Percentiles rank a stretch among this genome's conserved stretches.
Conservation (phyloP, 441 rosid species). For the Syzygium malaccense region DNA sequence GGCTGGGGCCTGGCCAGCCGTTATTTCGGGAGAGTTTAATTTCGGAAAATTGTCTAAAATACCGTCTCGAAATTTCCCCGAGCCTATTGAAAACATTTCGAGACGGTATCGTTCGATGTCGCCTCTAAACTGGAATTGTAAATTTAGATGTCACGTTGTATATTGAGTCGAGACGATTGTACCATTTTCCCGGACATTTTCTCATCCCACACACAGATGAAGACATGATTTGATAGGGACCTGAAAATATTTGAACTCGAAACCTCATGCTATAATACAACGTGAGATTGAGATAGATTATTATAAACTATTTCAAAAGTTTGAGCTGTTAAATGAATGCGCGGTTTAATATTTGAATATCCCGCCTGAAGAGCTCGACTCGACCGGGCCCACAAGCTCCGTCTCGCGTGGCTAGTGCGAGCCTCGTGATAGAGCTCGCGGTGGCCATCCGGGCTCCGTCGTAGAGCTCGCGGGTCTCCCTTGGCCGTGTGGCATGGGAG, state of each 20-base stretch:
- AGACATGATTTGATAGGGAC: no score
- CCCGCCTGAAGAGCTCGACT: neutral
- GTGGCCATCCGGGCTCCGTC: neutral
- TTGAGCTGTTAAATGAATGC: no score
- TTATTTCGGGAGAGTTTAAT: neutral
- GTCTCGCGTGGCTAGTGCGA: neutral
- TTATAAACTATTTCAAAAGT: no score
- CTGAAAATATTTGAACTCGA: no score
- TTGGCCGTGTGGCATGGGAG: neutral
- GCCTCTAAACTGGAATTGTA: no score
- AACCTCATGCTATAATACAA: no score
- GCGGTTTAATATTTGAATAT: no score
- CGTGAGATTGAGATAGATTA: no score
- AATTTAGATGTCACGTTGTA: no score
- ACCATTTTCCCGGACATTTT: no score
- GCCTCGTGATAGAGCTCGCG: neutral
- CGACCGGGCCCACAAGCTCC: rapidly evolving
- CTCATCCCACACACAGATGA: no score
- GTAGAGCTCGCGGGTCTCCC: neutral
- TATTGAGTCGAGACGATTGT: no score
- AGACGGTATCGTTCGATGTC: rapidly evolving
- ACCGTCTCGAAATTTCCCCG: neutral
- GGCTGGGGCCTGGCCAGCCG: neutral
- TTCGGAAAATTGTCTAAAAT: neutral
- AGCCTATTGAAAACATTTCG: neutral